Percentiles rank a stretch among this genome's conserved stretches.
Conservation (phyloP, 129 eudicot genomes). For the Dittrichia graveolens region DNA sequence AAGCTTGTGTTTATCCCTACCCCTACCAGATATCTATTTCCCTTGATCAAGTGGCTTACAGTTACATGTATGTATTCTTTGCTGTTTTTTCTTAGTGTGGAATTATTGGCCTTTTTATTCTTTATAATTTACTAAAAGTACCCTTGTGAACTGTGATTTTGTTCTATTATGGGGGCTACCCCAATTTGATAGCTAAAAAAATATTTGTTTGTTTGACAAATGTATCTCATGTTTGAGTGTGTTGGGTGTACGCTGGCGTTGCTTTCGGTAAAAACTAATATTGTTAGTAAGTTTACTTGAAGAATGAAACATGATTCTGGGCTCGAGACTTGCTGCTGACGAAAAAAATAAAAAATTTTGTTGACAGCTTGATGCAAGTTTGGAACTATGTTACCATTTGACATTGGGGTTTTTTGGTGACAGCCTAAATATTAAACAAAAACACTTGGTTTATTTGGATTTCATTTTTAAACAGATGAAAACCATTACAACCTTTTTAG, state of each 20-base stretch:
- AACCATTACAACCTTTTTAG: too few relatives aligned
- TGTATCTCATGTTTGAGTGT: background rate
- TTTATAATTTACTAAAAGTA: slow-evolving; percentile 15
- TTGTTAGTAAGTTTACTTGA: too few relatives aligned
- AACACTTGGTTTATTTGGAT: too few relatives aligned
- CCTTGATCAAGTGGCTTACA: slow-evolving; percentile 4
- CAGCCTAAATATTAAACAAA: too few relatives aligned
- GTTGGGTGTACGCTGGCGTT: slow-evolving; percentile 1
- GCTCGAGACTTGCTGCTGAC: too few relatives aligned
- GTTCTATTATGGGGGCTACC: background rate
- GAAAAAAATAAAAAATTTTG: too few relatives aligned
- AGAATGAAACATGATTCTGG: too few relatives aligned
- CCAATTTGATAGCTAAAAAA: background rate
- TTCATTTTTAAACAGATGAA: too few relatives aligned
- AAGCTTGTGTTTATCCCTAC: slow-evolving; percentile 22
- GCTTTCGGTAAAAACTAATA: background rate
- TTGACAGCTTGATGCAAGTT: too few relatives aligned
- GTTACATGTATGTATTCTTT: slow-evolving; percentile 19
- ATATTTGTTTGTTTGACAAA: slow-evolving; percentile 4
- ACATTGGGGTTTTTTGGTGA: too few relatives aligned
- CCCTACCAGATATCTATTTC: background rate
- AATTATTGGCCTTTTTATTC: slow-evolving; percentile 14
- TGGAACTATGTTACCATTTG: too few relatives aligned
- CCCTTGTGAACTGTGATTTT: background rate
- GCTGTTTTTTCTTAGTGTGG: slow-evolving; percentile 10